Evolutionary conservation across 148 eudicot genomes (phyloP).

Genomic region (Dysphania ambrosioides): DNA sequence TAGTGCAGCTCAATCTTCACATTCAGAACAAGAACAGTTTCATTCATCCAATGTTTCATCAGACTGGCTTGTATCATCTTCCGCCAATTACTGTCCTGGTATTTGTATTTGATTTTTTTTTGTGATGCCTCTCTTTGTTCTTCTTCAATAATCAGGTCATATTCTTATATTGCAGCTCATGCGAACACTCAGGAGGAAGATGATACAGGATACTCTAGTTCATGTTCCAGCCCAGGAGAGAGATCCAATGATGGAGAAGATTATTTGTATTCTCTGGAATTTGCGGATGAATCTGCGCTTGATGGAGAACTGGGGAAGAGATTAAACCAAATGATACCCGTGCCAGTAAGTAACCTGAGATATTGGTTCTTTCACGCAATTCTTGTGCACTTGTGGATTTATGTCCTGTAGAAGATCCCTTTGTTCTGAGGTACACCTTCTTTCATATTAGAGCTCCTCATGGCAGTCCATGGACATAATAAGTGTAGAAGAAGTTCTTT

Average conservation of each 20-base stretch:
- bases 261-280: constrained; percentile 50
- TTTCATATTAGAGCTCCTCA: background rate
- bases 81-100: constrained; percentile 52
- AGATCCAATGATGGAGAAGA: constrained; percentile 63
- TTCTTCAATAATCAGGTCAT: constrained; percentile 20
- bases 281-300: constrained; percentile 63
- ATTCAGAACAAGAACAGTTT: constrained; percentile 40
- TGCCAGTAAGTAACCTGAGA: constrained; percentile 64
- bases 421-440: background rate
- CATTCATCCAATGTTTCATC: constrained; percentile 38
- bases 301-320: constrained; percentile 95
- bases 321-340: constrained; percentile 61
- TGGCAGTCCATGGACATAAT: too few species aligned
- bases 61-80: constrained; percentile 47
- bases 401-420: background rate
- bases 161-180: constrained; percentile 38
- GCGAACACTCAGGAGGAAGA: constrained; percentile 38
- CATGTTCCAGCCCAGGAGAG: constrained; percentile 73
- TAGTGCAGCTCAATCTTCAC: constrained; percentile 51
- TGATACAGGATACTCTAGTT: constrained; percentile 55
- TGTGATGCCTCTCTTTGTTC: constrained; percentile 3
- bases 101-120: constrained; percentile 13
- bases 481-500: background rate
- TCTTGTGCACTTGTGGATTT: background rate
- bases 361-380: background rate